Base-by-base conservation (phyloP, 2,329 filamentous ascomycete species). In the Talaromyces sp. region DNA sequence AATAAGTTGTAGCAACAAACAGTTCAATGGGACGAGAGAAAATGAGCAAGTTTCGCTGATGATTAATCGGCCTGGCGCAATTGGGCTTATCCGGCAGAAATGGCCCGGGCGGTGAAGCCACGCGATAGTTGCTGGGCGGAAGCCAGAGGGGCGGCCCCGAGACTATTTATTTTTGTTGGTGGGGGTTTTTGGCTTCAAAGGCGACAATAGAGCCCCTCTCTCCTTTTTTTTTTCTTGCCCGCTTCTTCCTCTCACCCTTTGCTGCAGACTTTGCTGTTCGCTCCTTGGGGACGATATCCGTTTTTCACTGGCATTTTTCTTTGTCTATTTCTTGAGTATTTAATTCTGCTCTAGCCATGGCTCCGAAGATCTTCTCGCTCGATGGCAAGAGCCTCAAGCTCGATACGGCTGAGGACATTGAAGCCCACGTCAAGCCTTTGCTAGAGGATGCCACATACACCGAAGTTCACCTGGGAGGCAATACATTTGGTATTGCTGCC, bases 351-450 rank as follows among this genome's bases (percentile, higher is more conserved):
- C 2, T 38, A 10, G 52, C 29, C 13, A 58, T 58, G 57, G 57
- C 78, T 69, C 74, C 78, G 64, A 84, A 83, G 79, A 65, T 77
- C 71, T 98, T 97, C 80, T 93, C 92, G 68, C 86, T 98, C 67
- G 90, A 96, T 77, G 92, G 90, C 77, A 95, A 89, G 81, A 89
- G 89, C 71, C 85, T 98, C 69, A 97, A 96, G 82, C 89, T 99
- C 72, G 88, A 96, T 80, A 91, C 88, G 46, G 91, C 90, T 56
- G 89, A 86, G 65, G 92, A 98, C 76, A 84, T 98, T 63, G 89
- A 95, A 75, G 81, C 89, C 66, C 88, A 97, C 75, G 90, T 97
- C 71, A 84, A 88, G 67, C 83, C 85, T 55, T 85, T 99, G 63
- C 81, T 85, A 64, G 84, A 86, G 61, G 88, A 87, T 78, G 78